Base-by-base conservation (phyloP, 148 eudicot genomes). In the Silene latifolia region DNA sequence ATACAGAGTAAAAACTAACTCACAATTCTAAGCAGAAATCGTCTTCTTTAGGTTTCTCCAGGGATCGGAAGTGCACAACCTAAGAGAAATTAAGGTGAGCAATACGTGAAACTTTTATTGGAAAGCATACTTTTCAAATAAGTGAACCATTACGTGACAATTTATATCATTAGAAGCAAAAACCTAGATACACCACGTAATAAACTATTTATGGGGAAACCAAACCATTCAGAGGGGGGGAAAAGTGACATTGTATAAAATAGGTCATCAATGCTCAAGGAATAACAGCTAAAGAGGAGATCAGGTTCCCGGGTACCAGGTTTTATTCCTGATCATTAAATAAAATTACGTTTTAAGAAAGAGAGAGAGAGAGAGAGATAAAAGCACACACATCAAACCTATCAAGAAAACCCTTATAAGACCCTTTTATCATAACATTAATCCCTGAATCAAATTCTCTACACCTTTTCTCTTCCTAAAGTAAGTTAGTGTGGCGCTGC, bases 11-110 rank as follows among this genome's bases (percentile, higher is more conserved):
- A 48, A 72, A 57, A 24, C 35, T 58, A 73, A 84, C 98, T 87
- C 82, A 95, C 98, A 95, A 82, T 74, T 92, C 96, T 24, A 95
- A 83, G 66, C 73, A 86, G 65, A 95, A 92, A 82, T 88, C 96
- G 72, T 95, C 97, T 77, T 95, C 98, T 84, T 86, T 89, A 15
- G 98, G 98, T 79, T 81, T 87, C 82, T 89, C 92, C 60, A 95
- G 80, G 27, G 91, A 77, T 65, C 97, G 88, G 74, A 95, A 92
- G 78, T 86, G 96, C 70, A 95, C 97, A 73, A 92, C 66, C 98
- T 95, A 57, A n/a, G 6, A 73, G 39, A 53, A 58, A 58, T 8
- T 8, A 18, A 7, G 24, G 24, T 39, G 17, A 53, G 4, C 11
- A 72, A 32, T 25, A 18, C 48, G 11, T 35, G 7, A 72, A 56